Evolutionary conservation across 2,329 filamentous ascomycete genomes (phyloP).

Genomic region (Penicillium italicum): DNA sequence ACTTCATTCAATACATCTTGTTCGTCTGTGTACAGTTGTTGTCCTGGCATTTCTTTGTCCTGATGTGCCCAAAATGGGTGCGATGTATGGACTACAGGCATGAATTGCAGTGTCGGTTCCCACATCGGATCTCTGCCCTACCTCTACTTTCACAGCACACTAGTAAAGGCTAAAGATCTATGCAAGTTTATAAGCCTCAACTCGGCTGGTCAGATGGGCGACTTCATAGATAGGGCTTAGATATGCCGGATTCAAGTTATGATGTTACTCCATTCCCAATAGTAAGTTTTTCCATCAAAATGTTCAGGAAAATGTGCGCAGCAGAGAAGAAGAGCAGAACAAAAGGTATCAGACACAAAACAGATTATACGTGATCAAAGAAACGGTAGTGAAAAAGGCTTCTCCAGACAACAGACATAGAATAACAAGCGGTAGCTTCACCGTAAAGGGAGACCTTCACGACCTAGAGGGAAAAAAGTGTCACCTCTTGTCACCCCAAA

Average conservation of each 20-base stretch:
- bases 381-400: not conserved
- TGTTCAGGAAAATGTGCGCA: not conserved
- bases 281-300: not conserved
- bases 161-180: not conserved
- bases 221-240: not conserved
- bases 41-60: not conserved
- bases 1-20: not conserved
- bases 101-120: not conserved
- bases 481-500: conserved; percentile 45
- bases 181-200: not conserved
- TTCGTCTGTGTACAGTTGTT: not conserved
- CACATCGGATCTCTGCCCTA: too few species aligned
- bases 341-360: conserved; percentile 4
- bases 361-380: not conserved
- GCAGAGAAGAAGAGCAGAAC: not conserved
- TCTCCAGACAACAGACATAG: not conserved
- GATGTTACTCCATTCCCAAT: not conserved
- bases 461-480: not conserved
- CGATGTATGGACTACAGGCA: not conserved
- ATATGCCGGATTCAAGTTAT: not conserved
- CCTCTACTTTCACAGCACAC: not conserved
- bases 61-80: not conserved
- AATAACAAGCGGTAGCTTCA: conserved; percentile 7
- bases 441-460: not conserved
- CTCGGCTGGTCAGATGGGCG: not conserved